Evolutionary conservation across 768 basidiomycete genomes (phyloP), one percentile per base, ranked within the genome.

Genomic region (Piloderma croceum): DNA sequence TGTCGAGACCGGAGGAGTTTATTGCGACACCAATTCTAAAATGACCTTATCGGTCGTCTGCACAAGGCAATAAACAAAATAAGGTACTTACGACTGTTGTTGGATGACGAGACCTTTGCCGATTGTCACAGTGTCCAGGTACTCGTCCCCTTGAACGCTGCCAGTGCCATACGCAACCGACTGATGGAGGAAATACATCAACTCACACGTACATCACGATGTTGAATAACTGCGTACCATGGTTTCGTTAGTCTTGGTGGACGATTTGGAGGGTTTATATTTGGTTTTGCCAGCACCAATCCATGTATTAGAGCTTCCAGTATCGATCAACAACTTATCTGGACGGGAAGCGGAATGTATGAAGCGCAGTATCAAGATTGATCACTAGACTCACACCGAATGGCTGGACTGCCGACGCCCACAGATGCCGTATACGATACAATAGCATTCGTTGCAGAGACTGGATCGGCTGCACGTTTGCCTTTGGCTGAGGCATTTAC

Each of bases 21-120:
- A 41, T 36, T 1, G 69, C 68, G 33, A 60, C 61, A 10, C 68
- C 71, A 47, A 70, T 62, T 29, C n/a, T n/a, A n/a, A n/a, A n/a
- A n/a, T n/a, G n/a, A n/a, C n/a, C n/a, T n/a, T n/a, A n/a, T n/a
- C n/a, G n/a, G n/a, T n/a, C n/a, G n/a, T n/a, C n/a, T n/a, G n/a
- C n/a, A n/a, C n/a, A n/a, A n/a, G n/a, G n/a, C n/a, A n/a, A n/a
- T n/a, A n/a, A n/a, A n/a, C n/a, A n/a, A n/a, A n/a, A n/a, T n/a
- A n/a, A n/a, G n/a, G n/a, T n/a, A n/a, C n/a, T n/a, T n/a, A n/a
- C 24, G 45, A 46, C 54, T 71, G 70, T 18, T 49, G 47, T 13
- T 15, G 18, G 39, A 58, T 57, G 54, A 54, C 51, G 35, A 53
- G 52, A 40, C 47, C 57, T 25, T 42, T 32, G 32, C 51, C 45